phyloP scores from a whole-genome alignment of 345 rosid species.

The Lepidium aucheri region DNA sequence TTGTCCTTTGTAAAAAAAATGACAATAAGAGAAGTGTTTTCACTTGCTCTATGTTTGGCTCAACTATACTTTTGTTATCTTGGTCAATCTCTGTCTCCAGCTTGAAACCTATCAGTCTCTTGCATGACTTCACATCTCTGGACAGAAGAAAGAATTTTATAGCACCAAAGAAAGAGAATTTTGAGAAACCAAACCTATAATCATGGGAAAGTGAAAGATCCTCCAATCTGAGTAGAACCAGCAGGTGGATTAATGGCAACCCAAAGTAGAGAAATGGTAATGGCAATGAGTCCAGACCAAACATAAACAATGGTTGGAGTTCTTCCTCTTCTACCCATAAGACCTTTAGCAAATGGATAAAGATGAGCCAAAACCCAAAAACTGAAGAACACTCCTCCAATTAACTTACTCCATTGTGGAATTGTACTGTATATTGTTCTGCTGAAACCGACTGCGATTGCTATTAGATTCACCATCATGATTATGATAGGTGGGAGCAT shows the following conservation, averaged over 20 bases:
- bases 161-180: background rate
- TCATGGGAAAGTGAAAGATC: slow-evolving; percentile 91
- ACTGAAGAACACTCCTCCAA: slow-evolving; percentile 97
- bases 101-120: background rate
- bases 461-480: slow-evolving; percentile 91
- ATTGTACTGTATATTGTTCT: slow-evolving; percentile 79
- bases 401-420: slow-evolving; percentile 82
- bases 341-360: slow-evolving; percentile 92
- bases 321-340: slow-evolving; percentile 96
- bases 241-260: slow-evolving; percentile 91
- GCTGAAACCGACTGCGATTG: slow-evolving; percentile 86
- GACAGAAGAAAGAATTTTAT: background rate
- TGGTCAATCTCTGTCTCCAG: slow-evolving; percentile 3
- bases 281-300: slow-evolving; percentile 95
- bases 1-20: slow-evolving; percentile 7
- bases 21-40: slow-evolving; percentile 2
- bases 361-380: slow-evolving; percentile 98
- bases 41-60: slow-evolving; percentile 7
- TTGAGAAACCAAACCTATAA: slow-evolving; percentile 28
- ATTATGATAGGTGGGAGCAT: slow-evolving; percentile 93
- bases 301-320: slow-evolving; percentile 97
- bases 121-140: background rate
- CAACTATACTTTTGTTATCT: slow-evolving; percentile 14
- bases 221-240: slow-evolving; percentile 65
- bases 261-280: slow-evolving; percentile 95